Evolutionary conservation across 495 filamentous ascomycete genomes (phyloP).

Genomic region (Rusavskia elegans): DNA sequence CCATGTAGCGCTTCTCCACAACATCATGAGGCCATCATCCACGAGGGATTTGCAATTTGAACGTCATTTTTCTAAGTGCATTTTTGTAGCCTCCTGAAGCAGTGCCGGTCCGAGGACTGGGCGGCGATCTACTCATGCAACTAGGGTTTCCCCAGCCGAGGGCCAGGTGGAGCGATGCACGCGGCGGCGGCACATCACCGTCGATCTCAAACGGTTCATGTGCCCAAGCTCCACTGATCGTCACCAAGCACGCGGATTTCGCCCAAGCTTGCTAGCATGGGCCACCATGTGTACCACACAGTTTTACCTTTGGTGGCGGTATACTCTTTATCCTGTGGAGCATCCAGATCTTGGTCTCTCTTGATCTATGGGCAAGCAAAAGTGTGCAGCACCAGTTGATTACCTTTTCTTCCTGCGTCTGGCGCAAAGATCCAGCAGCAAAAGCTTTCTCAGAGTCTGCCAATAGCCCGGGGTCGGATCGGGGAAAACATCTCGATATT

Average conservation of each 20-base stretch:
- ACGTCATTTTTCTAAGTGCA: neutral
- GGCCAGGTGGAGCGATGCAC: neutral
- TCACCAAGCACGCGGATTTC: neutral
- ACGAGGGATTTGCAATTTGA: too few species aligned
- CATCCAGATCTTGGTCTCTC: neutral
- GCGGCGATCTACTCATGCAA: neutral
- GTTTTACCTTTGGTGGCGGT: neutral
- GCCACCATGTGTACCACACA: neutral
- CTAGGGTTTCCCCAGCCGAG: neutral
- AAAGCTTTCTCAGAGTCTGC: neutral
- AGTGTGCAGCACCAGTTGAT: too few species aligned
- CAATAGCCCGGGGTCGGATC: too few species aligned
- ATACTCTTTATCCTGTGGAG: neutral
- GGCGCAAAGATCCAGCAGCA: too few species aligned
- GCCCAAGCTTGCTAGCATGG: neutral
- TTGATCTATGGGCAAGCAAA: too few species aligned
- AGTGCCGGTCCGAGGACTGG: neutral
- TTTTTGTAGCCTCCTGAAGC: neutral
- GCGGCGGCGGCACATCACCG: slow-evolving; percentile 1
- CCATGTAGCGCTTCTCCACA: too few species aligned
- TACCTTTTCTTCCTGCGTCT: too few species aligned
- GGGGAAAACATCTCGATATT: neutral
- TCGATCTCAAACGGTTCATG: neutral
- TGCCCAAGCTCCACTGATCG: slow-evolving; percentile 1
- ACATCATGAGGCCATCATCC: too few species aligned